Conservation (phyloP, 768 basidiomycete genomes). For the Boletus patriciae region DNA sequence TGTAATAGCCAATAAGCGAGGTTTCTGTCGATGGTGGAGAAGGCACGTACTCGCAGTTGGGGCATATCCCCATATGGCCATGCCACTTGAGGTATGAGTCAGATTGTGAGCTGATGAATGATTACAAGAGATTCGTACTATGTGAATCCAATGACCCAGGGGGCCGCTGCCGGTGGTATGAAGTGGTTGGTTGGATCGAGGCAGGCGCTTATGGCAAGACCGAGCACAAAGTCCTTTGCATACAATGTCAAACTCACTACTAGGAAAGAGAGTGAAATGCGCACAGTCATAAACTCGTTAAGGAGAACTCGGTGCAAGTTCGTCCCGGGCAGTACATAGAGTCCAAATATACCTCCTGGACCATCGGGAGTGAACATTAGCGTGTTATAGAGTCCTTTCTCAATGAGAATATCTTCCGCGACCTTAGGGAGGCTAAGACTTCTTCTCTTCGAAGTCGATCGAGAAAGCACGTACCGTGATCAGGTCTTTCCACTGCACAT, state of each 20-base stretch:
- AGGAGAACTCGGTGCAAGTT: slow-evolving; percentile 36
- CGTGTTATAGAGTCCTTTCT: slow-evolving; percentile 28
- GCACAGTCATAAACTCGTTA: slow-evolving; percentile 41
- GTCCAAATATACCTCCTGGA: slow-evolving; percentile 39
- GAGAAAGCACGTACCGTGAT: slow-evolving; percentile 48
- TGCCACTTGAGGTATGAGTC: slow-evolving; percentile 39
- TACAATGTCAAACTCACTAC: neutral
- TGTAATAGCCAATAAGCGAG: neutral
- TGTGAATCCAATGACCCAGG: slow-evolving; percentile 54
- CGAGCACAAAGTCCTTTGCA: slow-evolving; percentile 20
- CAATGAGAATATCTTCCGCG: slow-evolving; percentile 32
- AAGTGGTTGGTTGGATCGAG: slow-evolving; percentile 56
- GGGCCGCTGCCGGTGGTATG: slow-evolving; percentile 51
- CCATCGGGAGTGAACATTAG: slow-evolving; percentile 39
- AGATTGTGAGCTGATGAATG: neutral
- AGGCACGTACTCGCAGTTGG: slow-evolving; percentile 42
- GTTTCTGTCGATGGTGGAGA: neutral
- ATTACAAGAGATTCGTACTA: slow-evolving; percentile 45
- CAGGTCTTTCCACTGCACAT: slow-evolving; percentile 58
- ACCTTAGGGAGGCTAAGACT: slow-evolving; percentile 6
- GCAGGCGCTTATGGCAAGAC: slow-evolving; percentile 25
- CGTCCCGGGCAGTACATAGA: slow-evolving; percentile 35
- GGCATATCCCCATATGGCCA: slow-evolving; percentile 61
- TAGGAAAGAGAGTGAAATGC: neutral
- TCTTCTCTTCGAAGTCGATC: slow-evolving; percentile 34